Percentiles rank a stretch among this genome's conserved stretches.
These are phyloP conservation scores for Aspergillus homomorphus DNA, from an alignment of 495 filamentous ascomycete genomes.

Conservation along the genomic window DNA sequence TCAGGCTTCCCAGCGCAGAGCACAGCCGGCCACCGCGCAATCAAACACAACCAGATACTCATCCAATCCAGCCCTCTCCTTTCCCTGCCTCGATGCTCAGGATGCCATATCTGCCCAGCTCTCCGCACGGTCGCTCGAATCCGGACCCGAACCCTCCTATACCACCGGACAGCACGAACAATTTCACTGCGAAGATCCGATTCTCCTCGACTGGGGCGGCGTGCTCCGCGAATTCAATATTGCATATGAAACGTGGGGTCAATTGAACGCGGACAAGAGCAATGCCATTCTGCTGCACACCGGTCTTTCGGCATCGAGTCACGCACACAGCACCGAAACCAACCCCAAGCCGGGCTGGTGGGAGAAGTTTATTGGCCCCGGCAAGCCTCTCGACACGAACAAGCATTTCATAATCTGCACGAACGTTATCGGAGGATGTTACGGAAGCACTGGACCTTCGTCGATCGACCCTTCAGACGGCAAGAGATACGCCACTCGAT, in stretches of 20 bases:
- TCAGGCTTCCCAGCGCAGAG: slow-evolving; percentile 24
- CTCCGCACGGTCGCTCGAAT: slow-evolving; percentile 63
- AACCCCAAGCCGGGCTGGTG: slow-evolving; percentile 96
- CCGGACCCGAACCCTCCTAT: slow-evolving; percentile 91
- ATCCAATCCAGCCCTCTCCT: slow-evolving; percentile 88
- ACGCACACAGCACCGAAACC: slow-evolving; percentile 81
- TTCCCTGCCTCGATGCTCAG: slow-evolving; percentile 91
- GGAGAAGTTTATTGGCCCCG: slow-evolving; percentile 98
- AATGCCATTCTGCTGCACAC: slow-evolving; percentile 94
- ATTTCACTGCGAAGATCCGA: slow-evolving; percentile 68
- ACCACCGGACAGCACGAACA: slow-evolving; percentile 76
- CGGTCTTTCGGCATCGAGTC: slow-evolving; percentile 90
- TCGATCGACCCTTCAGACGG: slow-evolving; percentile 87
- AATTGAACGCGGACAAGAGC: slow-evolving; percentile 72
- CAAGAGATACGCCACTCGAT: slow-evolving; percentile 86
- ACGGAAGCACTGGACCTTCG: slow-evolving; percentile 88
- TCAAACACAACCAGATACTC: slow-evolving; percentile 34
- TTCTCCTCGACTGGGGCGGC: slow-evolving; percentile 92
- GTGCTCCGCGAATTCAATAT: slow-evolving; percentile 80
- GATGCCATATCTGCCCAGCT: slow-evolving; percentile 81
- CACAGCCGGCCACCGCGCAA: slow-evolving; percentile 27
- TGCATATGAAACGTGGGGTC: slow-evolving; percentile 93
- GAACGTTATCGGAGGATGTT: slow-evolving; percentile 95
- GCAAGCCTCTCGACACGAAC: slow-evolving; percentile 78
- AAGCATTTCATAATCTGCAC: slow-evolving; percentile 95